These are phyloP conservation scores for Diplocarpon mali DNA, from an alignment of 2,329 filamentous ascomycete genomes.

Conservation along the genomic window DNA sequence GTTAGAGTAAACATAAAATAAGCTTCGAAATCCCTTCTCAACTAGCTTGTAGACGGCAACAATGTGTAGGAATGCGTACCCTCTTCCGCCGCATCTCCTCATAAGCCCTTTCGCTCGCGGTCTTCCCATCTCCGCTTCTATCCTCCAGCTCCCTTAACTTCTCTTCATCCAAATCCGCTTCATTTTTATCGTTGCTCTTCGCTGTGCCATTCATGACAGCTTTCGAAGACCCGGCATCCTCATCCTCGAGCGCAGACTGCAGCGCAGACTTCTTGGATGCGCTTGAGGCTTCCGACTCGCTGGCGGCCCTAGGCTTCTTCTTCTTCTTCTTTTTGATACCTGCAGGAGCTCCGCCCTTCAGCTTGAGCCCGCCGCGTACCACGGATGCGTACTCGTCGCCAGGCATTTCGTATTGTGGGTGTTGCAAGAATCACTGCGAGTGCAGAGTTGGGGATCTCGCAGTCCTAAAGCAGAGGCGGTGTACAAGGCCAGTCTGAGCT, in stretches of 20 bases:
- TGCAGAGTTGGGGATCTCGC: too few relatives aligned
- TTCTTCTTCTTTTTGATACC: slow-evolving; percentile 56
- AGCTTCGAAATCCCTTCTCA: too few relatives aligned
- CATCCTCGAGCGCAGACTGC: slow-evolving; percentile 20
- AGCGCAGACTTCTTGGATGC: slow-evolving; percentile 38
- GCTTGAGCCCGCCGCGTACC: slow-evolving; percentile 63
- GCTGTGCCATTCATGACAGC: neutral
- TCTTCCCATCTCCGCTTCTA: slow-evolving; percentile 45
- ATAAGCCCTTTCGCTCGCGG: slow-evolving; percentile 69
- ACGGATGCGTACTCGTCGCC: slow-evolving; percentile 61
- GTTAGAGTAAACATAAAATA: too few relatives aligned
- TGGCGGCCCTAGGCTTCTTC: slow-evolving; percentile 29
- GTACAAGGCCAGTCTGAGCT: too few relatives aligned
- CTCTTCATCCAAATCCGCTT: slow-evolving; percentile 20
- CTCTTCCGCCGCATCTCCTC: slow-evolving; percentile 74
- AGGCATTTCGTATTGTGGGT: slow-evolving; percentile 40
- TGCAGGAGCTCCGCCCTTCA: slow-evolving; percentile 64
- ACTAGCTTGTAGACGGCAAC: neutral
- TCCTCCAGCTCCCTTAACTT: slow-evolving; percentile 24
- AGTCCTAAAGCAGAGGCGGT: too few relatives aligned
- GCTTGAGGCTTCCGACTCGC: slow-evolving; percentile 18
- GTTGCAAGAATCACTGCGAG: too few relatives aligned
- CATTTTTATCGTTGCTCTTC: slow-evolving; percentile 5
- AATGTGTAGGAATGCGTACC: slow-evolving; percentile 38
- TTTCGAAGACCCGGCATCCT: slow-evolving; percentile 17